These are phyloP conservation scores for Malassezia restricta DNA, from an alignment of 1,284 basidiomycete genomes.

Conservation along the genomic window DNA sequence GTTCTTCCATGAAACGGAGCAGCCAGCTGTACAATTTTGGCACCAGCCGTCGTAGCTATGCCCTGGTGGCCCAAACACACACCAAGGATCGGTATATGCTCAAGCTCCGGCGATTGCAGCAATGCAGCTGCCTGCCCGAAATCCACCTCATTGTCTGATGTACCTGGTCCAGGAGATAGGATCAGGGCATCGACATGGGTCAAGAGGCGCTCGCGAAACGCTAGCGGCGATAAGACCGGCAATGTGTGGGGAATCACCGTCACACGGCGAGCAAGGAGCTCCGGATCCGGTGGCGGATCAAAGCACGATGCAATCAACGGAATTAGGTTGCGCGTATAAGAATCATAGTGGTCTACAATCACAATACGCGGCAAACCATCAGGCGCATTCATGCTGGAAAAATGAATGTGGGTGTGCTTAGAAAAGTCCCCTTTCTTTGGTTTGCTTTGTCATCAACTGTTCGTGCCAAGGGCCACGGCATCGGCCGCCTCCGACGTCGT, in stretches of 20 bases:
- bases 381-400: neutral
- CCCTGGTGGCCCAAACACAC: conserved; percentile 89
- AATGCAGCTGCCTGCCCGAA: conserved; percentile 33
- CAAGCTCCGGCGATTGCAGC: conserved; percentile 19
- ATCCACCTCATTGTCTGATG: conserved; percentile 25
- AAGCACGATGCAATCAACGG: conserved; percentile 20
- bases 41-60: conserved; percentile 66
- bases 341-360: conserved; percentile 43
- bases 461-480: neutral
- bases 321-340: conserved; percentile 42
- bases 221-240: conserved; percentile 18
- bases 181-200: conserved; percentile 40
- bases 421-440: neutral
- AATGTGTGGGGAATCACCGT: conserved; percentile 39
- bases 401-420: neutral
- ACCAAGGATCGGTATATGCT: conserved; percentile 61
- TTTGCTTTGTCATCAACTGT: neutral
- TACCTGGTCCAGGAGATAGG: conserved; percentile 39
- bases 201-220: conserved; percentile 23
- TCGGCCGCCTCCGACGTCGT: too few relatives aligned
- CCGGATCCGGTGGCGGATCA: neutral
- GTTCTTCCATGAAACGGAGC: conserved; percentile 29
- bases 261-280: conserved; percentile 18
- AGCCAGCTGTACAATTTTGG: conserved; percentile 34
- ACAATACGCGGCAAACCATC: conserved; percentile 29